A percentile compares a stretch with the other conserved stretches of the same genome.
Conservation (phyloP, 116 monocot genomes). For the Trichopus zeylanicus region DNA sequence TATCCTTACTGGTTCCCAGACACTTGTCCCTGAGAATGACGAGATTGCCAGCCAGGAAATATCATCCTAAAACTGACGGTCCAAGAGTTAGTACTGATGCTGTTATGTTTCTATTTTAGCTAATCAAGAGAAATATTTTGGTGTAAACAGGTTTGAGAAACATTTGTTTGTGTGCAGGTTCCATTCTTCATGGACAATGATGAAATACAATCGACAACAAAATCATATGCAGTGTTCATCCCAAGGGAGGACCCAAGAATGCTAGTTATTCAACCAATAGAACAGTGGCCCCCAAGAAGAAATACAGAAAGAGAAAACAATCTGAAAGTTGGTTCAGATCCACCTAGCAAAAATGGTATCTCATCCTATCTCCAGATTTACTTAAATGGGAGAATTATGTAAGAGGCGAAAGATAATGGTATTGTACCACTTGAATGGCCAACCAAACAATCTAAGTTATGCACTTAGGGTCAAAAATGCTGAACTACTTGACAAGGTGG, state of each 20-base stretch:
- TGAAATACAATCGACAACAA: conserved; percentile 53
- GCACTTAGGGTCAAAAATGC: no score
- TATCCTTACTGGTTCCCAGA: conserved; percentile 62
- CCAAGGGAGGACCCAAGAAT: conserved; percentile 93
- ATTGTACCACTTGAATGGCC: no score
- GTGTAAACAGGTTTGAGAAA: neutral
- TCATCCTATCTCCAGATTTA: neutral
- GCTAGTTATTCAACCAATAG: conserved; percentile 73
- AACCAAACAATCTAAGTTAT: no score
- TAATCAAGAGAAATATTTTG: conserved; percentile 1
- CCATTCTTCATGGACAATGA: conserved; percentile 84
- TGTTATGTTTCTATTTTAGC: neutral
- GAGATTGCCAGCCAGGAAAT: conserved; percentile 68
- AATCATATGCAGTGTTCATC: conserved; percentile 91
- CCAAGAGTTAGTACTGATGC: conserved; percentile 33
- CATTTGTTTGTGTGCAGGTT: conserved; percentile 36
- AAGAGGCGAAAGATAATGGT: no score
- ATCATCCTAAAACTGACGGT: conserved; percentile 72
- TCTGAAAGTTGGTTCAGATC: conserved; percentile 17
- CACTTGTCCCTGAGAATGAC: conserved; percentile 86
- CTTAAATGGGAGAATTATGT: no score
- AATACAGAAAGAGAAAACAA: conserved; percentile 17
- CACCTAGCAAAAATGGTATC: conserved; percentile 52
- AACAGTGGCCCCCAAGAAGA: conserved; percentile 55
- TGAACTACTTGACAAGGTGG: no score